Evolutionary conservation across 2,329 filamentous ascomycete species (phyloP), one percentile per base, ranked within the genome.

Genomic region (Trichoderma atroviride): DNA sequence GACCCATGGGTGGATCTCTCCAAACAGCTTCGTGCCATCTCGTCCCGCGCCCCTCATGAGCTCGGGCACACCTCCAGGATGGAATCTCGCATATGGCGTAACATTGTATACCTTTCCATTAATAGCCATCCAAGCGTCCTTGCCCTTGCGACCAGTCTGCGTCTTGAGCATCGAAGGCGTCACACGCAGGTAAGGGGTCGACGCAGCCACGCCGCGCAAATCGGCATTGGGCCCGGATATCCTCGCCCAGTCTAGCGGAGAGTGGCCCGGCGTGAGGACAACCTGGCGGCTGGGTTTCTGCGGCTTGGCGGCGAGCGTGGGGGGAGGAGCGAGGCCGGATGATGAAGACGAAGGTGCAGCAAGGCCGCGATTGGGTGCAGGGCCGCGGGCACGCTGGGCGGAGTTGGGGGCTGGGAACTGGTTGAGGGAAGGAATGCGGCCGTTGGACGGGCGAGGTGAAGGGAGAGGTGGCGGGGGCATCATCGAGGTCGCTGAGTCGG

Each of bases 101-200:
- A 99, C 90, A 76, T 98, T 98, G 81, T 98, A 99, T 33, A 98
- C 95, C 75, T 92, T 92, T 1, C 95, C 94, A 70, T 93, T 91
- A 71, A 97, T 90, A 1, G 89, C 92, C 70, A 92, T 96, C 96
- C 96, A 99, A 0, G 94, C 93, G 75, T 97, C 92, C 71, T 87
- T 90, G 10, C 93, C 93, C 77, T 91, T 92, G 35, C 95, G 88
- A 0, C 95, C 95, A 50, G 92, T 96, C 80, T 93, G 89, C 50
- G 83, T 81, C 77, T 90, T 91, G 14, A 99, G 85, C 85, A 93
- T 88, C 5, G 89, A 90, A 1, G 95, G 94, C 6, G 94, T 92
- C 43, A 99, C 93, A 57, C 92, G 89, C 53, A 92, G 81, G 84
- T 88, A 85, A 69, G 86, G 82, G 4, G 84, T 81, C 7, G 80